A percentile compares a stretch with the other conserved stretches of the same genome.
These are phyloP conservation scores for Apium graveolens DNA, from an alignment of 129 eudicot genomes.

Conservation along the genomic window DNA sequence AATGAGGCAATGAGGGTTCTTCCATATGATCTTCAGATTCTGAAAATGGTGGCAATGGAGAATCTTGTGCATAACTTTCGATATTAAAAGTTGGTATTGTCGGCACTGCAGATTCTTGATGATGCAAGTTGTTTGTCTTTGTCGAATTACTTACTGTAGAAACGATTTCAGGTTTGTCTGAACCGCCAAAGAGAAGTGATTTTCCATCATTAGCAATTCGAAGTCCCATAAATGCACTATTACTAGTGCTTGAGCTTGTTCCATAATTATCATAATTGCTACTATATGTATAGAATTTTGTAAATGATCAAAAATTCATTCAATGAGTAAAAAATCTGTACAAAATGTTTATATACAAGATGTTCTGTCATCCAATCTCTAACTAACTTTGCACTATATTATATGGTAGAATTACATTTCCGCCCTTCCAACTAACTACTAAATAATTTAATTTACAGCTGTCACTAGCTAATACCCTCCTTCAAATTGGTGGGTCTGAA, in stretches of 20 bases:
- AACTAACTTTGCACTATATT: too few species aligned
- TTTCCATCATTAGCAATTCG: conserved; percentile 17
- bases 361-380: too few species aligned
- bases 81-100: not conserved
- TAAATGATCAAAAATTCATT: too few species aligned
- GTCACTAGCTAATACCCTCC: too few species aligned
- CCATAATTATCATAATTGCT: not conserved
- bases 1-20: not conserved
- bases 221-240: conserved; percentile 7
- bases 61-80: not conserved
- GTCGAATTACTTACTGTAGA: not conserved
- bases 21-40: not conserved
- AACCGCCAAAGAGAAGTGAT: conserved; percentile 11
- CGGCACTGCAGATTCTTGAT: not conserved
- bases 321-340: too few species aligned
- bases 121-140: not conserved
- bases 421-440: too few species aligned
- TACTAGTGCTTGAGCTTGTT: not conserved
- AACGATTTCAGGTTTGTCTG: not conserved
- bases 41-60: not conserved
- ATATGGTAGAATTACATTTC: too few species aligned
- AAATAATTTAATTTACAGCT: too few species aligned
- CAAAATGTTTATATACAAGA: too few species aligned
- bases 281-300: too few species aligned
- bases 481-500: too few species aligned